phyloP scores from a whole-genome alignment of 1,284 basidiomycete genomes.

The Singerocomus inundabilis region DNA sequence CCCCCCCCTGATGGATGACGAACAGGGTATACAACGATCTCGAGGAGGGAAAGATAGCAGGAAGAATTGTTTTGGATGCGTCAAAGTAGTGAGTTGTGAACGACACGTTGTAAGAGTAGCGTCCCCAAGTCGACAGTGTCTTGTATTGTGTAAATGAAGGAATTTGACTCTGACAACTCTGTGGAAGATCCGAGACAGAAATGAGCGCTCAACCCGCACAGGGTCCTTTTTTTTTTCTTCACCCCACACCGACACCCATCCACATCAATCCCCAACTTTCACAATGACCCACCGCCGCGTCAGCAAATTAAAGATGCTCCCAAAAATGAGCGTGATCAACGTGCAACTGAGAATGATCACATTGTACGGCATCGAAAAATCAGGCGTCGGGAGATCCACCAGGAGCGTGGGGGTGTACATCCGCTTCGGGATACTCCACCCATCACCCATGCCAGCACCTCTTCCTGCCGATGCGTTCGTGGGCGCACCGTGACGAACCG shows the following conservation, averaged over 20 bases:
- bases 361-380: slow-evolving; percentile 99
- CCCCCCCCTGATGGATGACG: neutral
- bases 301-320: slow-evolving; percentile 85
- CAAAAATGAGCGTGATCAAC: slow-evolving; percentile 90
- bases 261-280: slow-evolving; percentile 30
- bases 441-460: no score
- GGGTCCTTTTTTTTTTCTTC: no score
- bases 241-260: no score
- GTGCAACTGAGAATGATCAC: slow-evolving; percentile 96
- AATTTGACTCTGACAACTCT: no score
- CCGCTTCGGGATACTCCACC: slow-evolving; percentile 25
- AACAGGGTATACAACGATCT: slow-evolving; percentile 55
- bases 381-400: slow-evolving; percentile 91
- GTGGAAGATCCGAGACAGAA: no score
- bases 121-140: no score
- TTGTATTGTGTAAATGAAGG: neutral
- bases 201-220: no score
- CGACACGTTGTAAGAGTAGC: no score
- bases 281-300: slow-evolving; percentile 77
- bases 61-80: slow-evolving; percentile 62
- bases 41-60: slow-evolving; percentile 54
- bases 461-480: slow-evolving; percentile 14
- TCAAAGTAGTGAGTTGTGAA: no score
- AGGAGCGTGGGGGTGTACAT: slow-evolving; percentile 83
- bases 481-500: neutral